A percentile compares a stretch with the other conserved stretches of the same genome.
Evolutionary conservation across 208 protist species (phyloP).

Genomic region (Trypanosoma avium): DNA sequence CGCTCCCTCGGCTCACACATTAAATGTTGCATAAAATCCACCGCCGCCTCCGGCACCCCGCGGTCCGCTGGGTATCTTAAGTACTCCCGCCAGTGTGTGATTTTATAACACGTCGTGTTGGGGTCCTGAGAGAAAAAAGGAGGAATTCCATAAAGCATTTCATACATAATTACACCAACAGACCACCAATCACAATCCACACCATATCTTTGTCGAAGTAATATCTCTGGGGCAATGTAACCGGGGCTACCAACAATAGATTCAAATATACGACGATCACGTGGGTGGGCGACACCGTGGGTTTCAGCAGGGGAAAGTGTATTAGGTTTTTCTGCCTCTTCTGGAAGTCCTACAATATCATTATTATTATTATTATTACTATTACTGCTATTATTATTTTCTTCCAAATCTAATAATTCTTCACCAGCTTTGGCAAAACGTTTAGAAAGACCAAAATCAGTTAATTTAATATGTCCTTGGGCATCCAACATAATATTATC

Average conservation of each 20-base stretch:
- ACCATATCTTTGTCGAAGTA: conserved; percentile 93
- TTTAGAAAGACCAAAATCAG: conserved; percentile 97
- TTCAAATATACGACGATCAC: conserved; percentile 71
- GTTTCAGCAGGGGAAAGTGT: background rate
- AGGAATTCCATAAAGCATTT: conserved; percentile 96
- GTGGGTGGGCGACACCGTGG: conserved; percentile 13
- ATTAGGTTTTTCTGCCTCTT: background rate
- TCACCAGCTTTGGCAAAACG: conserved; percentile 69
- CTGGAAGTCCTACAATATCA: background rate
- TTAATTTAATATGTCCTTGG: conserved; percentile 97
- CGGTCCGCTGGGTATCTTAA: conserved; percentile 87
- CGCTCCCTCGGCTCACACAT: conserved; percentile 86
- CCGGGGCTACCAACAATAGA: conserved; percentile 96
- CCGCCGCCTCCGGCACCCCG: conserved; percentile 78
- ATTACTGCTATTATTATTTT: conserved; percentile 3
- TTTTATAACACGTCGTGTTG: conserved; percentile 93
- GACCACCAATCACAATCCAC: conserved; percentile 98
- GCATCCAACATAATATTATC: conserved; percentile 97
- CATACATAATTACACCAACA: conserved; percentile 97
- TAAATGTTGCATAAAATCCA: conserved; percentile 91
- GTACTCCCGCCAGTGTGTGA: conserved; percentile 92
- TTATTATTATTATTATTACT: background rate
- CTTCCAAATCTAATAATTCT: conserved; percentile 68
- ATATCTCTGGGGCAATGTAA: conserved; percentile 97
- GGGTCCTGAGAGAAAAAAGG: conserved; percentile 95